phyloP scores from a whole-genome alignment of 176 grass and related monocot genomes.

The Zoysia pacifica region DNA sequence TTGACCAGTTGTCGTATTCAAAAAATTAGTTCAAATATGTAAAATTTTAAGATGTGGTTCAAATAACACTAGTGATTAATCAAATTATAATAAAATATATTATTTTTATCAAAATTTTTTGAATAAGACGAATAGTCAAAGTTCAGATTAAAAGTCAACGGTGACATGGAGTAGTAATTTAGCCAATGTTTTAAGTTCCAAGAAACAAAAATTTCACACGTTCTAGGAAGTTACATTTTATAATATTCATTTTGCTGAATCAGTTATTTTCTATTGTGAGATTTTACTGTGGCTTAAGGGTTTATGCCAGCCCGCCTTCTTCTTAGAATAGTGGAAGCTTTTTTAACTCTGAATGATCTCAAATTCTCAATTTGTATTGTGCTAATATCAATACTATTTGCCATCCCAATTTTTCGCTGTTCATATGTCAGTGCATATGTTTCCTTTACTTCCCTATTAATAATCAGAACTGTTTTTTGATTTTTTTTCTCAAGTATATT shows the following conservation, averaged over 20 bases:
- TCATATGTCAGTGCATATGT: neutral
- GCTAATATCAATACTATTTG: neutral
- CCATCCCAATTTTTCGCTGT: neutral
- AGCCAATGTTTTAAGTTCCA: neutral
- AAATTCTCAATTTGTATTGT: neutral
- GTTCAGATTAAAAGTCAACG: too few relatives aligned
- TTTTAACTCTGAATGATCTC: neutral
- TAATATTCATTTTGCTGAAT: slow-evolving; percentile 1
- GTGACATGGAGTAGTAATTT: neutral
- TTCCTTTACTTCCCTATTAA: neutral
- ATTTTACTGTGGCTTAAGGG: neutral
- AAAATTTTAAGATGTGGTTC: too few relatives aligned
- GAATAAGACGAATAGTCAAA: too few relatives aligned
- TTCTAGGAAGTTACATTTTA: neutral
- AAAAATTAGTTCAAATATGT: too few relatives aligned
- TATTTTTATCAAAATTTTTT: too few relatives aligned
- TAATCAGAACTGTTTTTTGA: neutral
- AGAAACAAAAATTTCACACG: neutral
- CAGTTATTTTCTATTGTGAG: neutral
- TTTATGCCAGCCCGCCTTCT: neutral
- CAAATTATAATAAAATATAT: too few relatives aligned
- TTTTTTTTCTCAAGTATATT: neutral
- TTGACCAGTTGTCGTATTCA: too few relatives aligned
- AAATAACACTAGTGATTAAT: too few relatives aligned
- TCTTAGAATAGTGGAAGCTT: neutral